phyloP scores from a whole-genome alignment of 2,329 filamentous ascomycete species.

The Emergomyces orientalis region DNA sequence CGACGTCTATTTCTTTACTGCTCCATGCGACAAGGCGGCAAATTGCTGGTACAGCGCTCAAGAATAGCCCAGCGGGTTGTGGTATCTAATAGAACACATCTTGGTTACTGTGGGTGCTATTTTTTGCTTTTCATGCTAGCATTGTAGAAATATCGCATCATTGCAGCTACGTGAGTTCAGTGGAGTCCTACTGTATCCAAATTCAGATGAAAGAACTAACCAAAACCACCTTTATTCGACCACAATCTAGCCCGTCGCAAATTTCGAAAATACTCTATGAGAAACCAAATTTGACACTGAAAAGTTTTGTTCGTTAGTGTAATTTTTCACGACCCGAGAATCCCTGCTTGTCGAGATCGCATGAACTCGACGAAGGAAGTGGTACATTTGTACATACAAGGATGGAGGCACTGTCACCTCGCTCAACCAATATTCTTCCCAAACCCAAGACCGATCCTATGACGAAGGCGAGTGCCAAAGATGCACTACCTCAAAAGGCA shows the following conservation, averaged over 20 bases:
- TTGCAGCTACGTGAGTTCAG: background rate
- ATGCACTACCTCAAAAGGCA: conserved; percentile 25
- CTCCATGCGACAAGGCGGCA: background rate
- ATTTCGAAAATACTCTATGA: background rate
- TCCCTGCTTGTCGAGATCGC: background rate
- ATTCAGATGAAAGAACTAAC: background rate
- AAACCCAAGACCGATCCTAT: conserved; percentile 33
- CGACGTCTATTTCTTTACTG: background rate
- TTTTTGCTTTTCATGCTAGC: background rate
- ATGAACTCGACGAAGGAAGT: background rate
- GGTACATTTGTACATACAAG: background rate
- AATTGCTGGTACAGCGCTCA: background rate
- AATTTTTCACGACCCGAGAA: background rate
- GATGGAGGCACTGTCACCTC: conserved; percentile 38
- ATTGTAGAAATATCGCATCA: background rate
- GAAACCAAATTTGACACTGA: background rate
- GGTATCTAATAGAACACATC: background rate
- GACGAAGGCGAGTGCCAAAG: conserved; percentile 25
- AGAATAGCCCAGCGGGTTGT: background rate
- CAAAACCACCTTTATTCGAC: background rate
- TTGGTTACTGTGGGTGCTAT: background rate
- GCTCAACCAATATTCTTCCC: conserved; percentile 39
- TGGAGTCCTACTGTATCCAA: background rate
- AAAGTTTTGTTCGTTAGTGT: background rate
- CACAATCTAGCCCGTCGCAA: background rate